Evolutionary conservation across 495 filamentous ascomycete species (phyloP).

Genomic region (Cenococcum geophilum): DNA sequence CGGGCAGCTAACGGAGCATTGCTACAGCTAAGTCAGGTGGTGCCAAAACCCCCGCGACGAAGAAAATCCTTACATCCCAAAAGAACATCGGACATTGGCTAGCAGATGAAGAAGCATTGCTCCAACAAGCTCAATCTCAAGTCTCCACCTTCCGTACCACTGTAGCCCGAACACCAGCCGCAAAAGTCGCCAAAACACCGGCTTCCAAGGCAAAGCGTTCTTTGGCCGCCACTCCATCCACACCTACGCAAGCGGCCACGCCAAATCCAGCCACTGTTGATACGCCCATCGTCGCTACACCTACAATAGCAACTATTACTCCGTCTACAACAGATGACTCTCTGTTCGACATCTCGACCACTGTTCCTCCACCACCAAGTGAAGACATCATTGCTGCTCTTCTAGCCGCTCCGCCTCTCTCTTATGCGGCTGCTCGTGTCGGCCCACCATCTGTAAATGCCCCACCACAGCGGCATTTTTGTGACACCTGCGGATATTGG

Average conservation of each 20-base stretch:
- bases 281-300: not conserved
- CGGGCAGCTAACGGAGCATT: not conserved
- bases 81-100: constrained; percentile 27
- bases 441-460: constrained; percentile 44
- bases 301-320: not conserved
- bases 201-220: constrained; percentile 19
- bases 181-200: constrained; percentile 12
- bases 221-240: not conserved
- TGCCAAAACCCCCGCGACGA: constrained; percentile 22
- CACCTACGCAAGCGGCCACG: not conserved
- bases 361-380: constrained; percentile 12
- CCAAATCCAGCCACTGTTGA: not conserved
- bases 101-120: constrained; percentile 30
- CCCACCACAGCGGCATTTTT: constrained; percentile 62
- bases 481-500: constrained; percentile 91
- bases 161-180: constrained; percentile 4
- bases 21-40: constrained; percentile 23
- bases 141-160: not conserved
- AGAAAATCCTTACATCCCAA: constrained; percentile 24
- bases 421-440: constrained; percentile 71
- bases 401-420: constrained; percentile 63
- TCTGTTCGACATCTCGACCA: not conserved
- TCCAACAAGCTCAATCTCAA: constrained; percentile 7
- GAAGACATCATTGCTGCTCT: constrained; percentile 56
- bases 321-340: too few species aligned